These are phyloP conservation scores for Conticribra weissflogii DNA, from an alignment of 108 stramenopile species.

Conservation along the genomic window DNA sequence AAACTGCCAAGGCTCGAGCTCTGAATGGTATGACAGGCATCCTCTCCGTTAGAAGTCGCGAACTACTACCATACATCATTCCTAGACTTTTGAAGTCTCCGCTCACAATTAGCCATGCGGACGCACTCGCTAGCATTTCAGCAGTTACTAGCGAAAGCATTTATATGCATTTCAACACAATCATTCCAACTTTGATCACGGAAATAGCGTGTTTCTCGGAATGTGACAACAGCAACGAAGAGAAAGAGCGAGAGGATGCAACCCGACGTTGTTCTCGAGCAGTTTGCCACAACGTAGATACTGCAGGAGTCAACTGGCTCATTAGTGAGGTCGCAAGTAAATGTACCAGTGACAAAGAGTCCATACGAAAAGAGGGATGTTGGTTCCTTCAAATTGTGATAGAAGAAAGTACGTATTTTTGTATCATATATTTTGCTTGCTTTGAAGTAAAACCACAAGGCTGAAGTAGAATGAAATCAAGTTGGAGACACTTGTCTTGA, in stretches of 20 bases:
- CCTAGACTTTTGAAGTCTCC: constrained; percentile 88
- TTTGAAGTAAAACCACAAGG: no score
- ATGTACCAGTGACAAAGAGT: constrained; percentile 74
- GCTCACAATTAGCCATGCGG: constrained; percentile 83
- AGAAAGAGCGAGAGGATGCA: constrained; percentile 58
- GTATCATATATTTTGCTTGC: background rate
- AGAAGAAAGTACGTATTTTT: constrained; percentile 76
- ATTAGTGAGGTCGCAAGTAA: constrained; percentile 78
- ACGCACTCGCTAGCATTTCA: constrained; percentile 90
- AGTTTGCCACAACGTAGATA: constrained; percentile 68
- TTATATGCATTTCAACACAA: constrained; percentile 79
- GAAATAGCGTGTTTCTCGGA: constrained; percentile 70
- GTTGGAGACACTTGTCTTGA: no score
- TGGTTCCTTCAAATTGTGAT: constrained; percentile 77
- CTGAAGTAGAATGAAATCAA: no score
- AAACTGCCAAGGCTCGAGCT: constrained; percentile 69
- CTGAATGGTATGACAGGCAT: constrained; percentile 94
- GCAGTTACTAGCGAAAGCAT: constrained; percentile 85
- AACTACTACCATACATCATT: constrained; percentile 93
- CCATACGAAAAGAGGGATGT: constrained; percentile 75
- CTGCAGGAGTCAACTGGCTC: constrained; percentile 82
- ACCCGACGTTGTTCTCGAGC: constrained; percentile 67
- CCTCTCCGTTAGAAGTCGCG: constrained; percentile 86
- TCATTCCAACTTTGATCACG: constrained; percentile 73
- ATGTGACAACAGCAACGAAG: constrained; percentile 52